Evolutionary conservation across 306 rosid genomes (phyloP).

Genomic region (Arachis hypogaea): DNA sequence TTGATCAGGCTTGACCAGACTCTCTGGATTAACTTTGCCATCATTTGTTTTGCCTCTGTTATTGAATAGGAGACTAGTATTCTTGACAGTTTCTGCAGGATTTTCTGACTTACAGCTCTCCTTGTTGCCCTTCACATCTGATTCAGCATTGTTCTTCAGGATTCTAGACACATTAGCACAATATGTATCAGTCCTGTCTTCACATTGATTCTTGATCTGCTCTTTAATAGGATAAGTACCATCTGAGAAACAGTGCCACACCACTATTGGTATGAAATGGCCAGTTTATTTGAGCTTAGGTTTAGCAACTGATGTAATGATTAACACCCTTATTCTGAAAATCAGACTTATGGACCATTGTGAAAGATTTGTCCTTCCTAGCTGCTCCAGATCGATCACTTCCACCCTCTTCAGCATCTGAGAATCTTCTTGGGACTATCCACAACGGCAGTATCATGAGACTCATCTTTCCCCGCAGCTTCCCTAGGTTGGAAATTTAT

Average conservation of each 20-base stretch:
- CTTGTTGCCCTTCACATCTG: slow-evolving; percentile 63
- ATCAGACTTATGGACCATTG: slow-evolving; percentile 53
- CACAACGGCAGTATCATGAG: slow-evolving; percentile 46
- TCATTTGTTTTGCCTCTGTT: slow-evolving; percentile 57
- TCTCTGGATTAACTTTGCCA: slow-evolving; percentile 67
- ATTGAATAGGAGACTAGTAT: slow-evolving; percentile 50
- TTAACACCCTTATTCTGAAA: slow-evolving; percentile 51
- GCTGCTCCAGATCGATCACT: slow-evolving; percentile 64
- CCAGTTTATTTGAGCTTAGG: slow-evolving; percentile 49
- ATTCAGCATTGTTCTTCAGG: slow-evolving; percentile 63
- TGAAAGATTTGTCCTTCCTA: slow-evolving; percentile 57
- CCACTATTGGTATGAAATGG: slow-evolving; percentile 49
- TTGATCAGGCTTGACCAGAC: slow-evolving; percentile 59
- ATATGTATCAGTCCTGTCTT: slow-evolving; percentile 54
- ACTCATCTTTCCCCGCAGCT: slow-evolving; percentile 57
- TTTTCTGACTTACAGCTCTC: slow-evolving; percentile 55
- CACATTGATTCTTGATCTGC: slow-evolving; percentile 53
- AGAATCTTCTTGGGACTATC: slow-evolving; percentile 66
- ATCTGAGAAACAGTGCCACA: slow-evolving; percentile 52
- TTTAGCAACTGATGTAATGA: slow-evolving; percentile 51
- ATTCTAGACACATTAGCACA: slow-evolving; percentile 49
- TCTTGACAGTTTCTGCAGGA: slow-evolving; percentile 54
- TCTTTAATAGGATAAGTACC: slow-evolving; percentile 50
- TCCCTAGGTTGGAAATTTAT: slow-evolving; percentile 60
- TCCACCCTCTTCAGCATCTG: slow-evolving; percentile 69